Evolutionary conservation across 2,329 filamentous ascomycete genomes (phyloP).

Genomic region (Sporothrix mexicana): DNA sequence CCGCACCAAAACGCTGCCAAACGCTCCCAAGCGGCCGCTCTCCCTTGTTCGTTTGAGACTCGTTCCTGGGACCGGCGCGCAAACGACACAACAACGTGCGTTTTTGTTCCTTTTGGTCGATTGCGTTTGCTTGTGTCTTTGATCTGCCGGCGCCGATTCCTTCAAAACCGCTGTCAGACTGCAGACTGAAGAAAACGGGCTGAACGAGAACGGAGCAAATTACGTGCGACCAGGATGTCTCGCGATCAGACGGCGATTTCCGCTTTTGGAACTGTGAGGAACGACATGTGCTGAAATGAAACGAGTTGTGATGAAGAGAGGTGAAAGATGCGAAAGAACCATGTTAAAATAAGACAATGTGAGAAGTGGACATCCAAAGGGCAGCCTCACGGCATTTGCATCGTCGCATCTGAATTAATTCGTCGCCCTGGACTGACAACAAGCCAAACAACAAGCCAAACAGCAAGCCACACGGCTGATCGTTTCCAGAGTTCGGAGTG

Average conservation of each 20-base stretch:
- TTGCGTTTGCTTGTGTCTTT: background rate
- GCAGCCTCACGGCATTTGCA: background rate
- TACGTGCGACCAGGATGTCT: background rate
- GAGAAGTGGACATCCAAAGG: background rate
- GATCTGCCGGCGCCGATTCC: slow-evolving; percentile 18
- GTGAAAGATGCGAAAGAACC: background rate
- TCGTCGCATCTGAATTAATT: background rate
- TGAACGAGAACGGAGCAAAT: background rate
- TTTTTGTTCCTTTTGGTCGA: background rate
- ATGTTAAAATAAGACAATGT: background rate
- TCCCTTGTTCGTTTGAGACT: background rate
- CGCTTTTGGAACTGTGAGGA: background rate
- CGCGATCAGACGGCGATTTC: background rate
- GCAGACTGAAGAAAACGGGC: background rate
- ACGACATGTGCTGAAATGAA: background rate
- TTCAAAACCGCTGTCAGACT: background rate
- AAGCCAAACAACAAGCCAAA: too few species aligned
- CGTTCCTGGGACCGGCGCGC: slow-evolving; percentile 9
- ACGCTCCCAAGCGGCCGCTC: background rate
- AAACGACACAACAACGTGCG: slow-evolving; percentile 11
- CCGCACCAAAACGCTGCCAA: too few species aligned
- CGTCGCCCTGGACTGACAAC: background rate
- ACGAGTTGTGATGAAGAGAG: background rate
- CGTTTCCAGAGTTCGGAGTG: slow-evolving; percentile 1
- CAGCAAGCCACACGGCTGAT: slow-evolving; percentile 4